These are phyloP conservation scores for Pulveroboletus ravenelii DNA, from an alignment of 768 basidiomycete genomes.

Conservation along the genomic window DNA sequence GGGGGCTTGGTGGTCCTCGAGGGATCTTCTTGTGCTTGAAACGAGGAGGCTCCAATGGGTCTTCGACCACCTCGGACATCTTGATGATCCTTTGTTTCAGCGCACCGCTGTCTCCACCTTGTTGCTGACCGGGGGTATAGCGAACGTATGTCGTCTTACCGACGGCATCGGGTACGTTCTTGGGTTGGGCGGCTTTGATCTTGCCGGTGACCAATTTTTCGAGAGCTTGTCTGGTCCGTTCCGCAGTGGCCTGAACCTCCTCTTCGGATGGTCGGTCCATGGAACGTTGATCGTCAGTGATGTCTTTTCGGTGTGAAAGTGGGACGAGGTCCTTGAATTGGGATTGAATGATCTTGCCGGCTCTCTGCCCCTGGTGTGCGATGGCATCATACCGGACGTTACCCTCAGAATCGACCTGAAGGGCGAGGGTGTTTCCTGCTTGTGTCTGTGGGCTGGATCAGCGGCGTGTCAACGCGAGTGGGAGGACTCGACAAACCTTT, in stretches of 20 bases:
- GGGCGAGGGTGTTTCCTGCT: constrained; percentile 89
- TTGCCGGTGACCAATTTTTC: constrained; percentile 93
- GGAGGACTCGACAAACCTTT: constrained; percentile 54
- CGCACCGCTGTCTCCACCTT: constrained; percentile 47
- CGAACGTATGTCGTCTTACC: constrained; percentile 88
- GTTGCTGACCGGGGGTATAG: constrained; percentile 93
- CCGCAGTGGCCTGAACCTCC: constrained; percentile 85
- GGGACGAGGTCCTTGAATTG: constrained; percentile 98
- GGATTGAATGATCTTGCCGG: constrained; percentile 83
- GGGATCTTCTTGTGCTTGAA: constrained; percentile 99
- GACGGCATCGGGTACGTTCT: constrained; percentile 82
- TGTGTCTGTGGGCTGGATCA: constrained; percentile 53
- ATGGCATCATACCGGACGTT: constrained; percentile 97
- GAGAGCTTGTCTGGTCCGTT: constrained; percentile 84
- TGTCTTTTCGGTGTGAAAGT: constrained; percentile 80
- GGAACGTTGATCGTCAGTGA: constrained; percentile 61
- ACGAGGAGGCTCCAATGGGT: constrained; percentile 92
- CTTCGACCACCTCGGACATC: constrained; percentile 97
- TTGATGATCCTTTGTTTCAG: constrained; percentile 97
- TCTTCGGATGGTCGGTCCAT: constrained; percentile 96
- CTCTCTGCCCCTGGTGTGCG: constrained; percentile 89
- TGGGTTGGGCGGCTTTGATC: constrained; percentile 98
- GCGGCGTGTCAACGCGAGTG: not conserved
- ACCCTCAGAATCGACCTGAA: constrained; percentile 95
- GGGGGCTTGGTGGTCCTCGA: constrained; percentile 91